Base-by-base conservation (phyloP, 2,329 filamentous ascomycete species). In the Drechslera avenae region DNA sequence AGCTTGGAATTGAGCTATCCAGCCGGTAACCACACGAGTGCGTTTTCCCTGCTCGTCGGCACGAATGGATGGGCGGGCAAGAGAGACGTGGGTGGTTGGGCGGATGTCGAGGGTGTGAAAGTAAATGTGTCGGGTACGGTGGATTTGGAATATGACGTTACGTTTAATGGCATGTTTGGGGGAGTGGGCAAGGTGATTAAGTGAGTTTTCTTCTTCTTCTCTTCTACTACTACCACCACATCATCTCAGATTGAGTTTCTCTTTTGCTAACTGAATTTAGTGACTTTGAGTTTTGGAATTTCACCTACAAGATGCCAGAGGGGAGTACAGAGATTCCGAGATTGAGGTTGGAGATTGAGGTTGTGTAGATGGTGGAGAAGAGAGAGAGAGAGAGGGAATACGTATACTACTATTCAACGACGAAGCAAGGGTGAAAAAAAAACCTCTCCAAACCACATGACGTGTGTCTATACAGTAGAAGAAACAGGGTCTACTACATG, bases 1-100 rank as follows among this genome's bases (percentile, higher is more conserved):
- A 56, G 78, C 0, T 68, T 87, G 5, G 76, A 75, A 9, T 63
- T 86, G 2, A 77, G 78, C 0, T 86, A 86, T 54, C 83, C 83
- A 0, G 56, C 71, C 12, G 83, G 82, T 1, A 81, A 78, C 35
- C 61, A 72, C 0, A 71, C 69, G 3, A 82, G 79, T 18, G 68
- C 76, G 13, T 85, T 85, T 61, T 78, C 75, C 1, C 75, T 85
- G 18, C 57, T 81, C 2, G 75, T 84, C 0, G 78, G 64, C 4
- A 66, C 76, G 0, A 79, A 79, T 2, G 79, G 80, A 5, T 64
- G 62, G 58, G 53, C 55, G n/a, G 66, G 71, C 2, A 78, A 75
- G 57, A 72, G 69, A 5, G 79, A 79, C 26, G 68, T 84, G 1
- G 34, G 60, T 0, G 65, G 71, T 1, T 82, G 80, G 75, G 68